Base-by-base conservation (phyloP, 768 basidiomycete species). In the Amanita muscaria region DNA sequence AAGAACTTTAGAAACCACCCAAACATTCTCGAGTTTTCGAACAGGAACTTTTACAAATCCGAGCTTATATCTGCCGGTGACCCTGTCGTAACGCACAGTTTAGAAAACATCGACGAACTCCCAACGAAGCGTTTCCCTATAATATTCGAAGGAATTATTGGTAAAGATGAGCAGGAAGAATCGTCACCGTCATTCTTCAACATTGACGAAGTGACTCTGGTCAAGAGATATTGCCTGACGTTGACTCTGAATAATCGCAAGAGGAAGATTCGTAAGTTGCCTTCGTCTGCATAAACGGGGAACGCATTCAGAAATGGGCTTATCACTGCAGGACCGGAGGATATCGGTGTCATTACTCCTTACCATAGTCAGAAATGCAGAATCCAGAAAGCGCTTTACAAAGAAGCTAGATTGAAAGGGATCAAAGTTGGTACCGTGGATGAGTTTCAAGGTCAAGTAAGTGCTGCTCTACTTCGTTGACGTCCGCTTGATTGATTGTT, bases 261-360 rank as follows among this genome's bases (percentile, higher is more conserved):
- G 48, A 57, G 62, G 37, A 51, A 65, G 23, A 64, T 72, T 22
- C 59, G 78, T 75, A 49, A 40, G 69, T 59, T 10, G 25, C 27
- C 10, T n/a, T 39, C 31, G 42, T 34, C 30, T 27, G 29, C 3
- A 10, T 46, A 24, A 23, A 19, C 43, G 24, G 15, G 38, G 11
- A 6, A 29, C 12, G 42, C 40, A 8, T 47, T n/a, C n/a, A n/a
- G n/a, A n/a, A n/a, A n/a, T n/a, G n/a, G n/a, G 19, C 23, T 37
- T 8, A 45, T 19, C 21, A 9, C 18, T 5, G 21, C 14, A 66
- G 63, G 53, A 32, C 56, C 56, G 2, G 57, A 62, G 22, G 53
- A 83, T 44, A 80, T 83, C 49, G 81, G 79, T n/a, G 59, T 83
- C n/a, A 81, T 83, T 16, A 64, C 81, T 0, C 82, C 82, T 1